These are phyloP conservation scores for Eucalyptus coolabah DNA, from an alignment of 345 rosid genomes.

Conservation along the genomic window DNA sequence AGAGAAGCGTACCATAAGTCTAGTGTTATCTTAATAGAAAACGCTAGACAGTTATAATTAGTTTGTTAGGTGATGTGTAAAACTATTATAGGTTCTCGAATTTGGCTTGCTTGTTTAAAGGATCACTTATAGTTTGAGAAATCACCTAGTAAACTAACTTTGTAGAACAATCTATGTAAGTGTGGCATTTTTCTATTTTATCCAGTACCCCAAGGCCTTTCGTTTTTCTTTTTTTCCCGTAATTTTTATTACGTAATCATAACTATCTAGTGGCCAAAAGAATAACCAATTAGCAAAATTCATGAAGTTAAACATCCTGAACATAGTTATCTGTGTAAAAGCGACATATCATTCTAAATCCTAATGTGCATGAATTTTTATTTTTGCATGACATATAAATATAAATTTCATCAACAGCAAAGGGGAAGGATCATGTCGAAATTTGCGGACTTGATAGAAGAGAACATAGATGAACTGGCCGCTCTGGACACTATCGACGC, in stretches of 20 bases:
- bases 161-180: background rate
- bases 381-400: background rate
- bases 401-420: conserved; percentile 14
- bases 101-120: background rate
- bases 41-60: background rate
- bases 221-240: background rate
- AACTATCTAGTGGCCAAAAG: background rate
- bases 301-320: background rate
- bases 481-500: conserved; percentile 61
- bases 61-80: background rate
- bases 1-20: background rate
- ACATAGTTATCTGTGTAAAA: background rate
- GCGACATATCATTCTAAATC: background rate
- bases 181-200: background rate
- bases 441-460: conserved; percentile 52
- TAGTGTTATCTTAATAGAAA: background rate
- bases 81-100: background rate
- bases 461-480: conserved; percentile 56
- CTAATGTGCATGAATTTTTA: background rate
- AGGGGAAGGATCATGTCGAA: conserved; percentile 53
- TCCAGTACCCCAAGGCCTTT: background rate
- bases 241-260: too few relatives aligned
- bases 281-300: background rate
- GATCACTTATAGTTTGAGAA: background rate
- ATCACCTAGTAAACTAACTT: background rate